Conservation (phyloP, 805 yeast genomes). For the Yarrowia yakushimensis region DNA sequence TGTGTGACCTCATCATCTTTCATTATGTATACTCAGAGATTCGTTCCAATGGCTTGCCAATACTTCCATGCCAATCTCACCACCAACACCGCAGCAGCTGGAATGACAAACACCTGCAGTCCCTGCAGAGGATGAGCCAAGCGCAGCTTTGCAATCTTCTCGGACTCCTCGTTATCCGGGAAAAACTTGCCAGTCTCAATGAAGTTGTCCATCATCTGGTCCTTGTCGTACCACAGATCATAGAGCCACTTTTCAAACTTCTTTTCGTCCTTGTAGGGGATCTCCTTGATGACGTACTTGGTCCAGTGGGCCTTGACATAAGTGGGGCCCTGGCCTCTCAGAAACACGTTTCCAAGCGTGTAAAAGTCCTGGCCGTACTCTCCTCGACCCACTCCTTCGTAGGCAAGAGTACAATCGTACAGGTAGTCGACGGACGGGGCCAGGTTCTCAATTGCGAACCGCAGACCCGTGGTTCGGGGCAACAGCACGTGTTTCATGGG, state of each 20-base stretch:
- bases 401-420: conserved; percentile 82
- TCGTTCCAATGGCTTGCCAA: neutral
- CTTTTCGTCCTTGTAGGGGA: conserved; percentile 57
- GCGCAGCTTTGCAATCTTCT: conserved; percentile 8
- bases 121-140: neutral
- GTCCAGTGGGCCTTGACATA: conserved; percentile 62
- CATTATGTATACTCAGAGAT: too few relatives aligned
- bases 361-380: conserved; percentile 77
- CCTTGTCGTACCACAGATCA: conserved; percentile 74
- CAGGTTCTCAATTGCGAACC: conserved; percentile 58
- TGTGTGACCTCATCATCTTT: neutral
- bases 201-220: conserved; percentile 52
- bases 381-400: conserved; percentile 58
- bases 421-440: conserved; percentile 43
- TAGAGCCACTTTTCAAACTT: conserved; percentile 73
- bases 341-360: conserved; percentile 58
- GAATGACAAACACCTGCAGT: conserved; percentile 20
- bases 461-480: conserved; percentile 82
- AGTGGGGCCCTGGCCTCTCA: conserved; percentile 70
- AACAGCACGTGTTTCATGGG: conserved; percentile 60
- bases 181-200: conserved; percentile 24
- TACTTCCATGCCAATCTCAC: conserved; percentile 11
- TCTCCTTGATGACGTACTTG: conserved; percentile 53
- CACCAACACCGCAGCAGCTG: neutral
- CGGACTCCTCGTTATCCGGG: conserved; percentile 16